Conservation (phyloP, 345 rosid species). For the Nasturtium officinale region DNA sequence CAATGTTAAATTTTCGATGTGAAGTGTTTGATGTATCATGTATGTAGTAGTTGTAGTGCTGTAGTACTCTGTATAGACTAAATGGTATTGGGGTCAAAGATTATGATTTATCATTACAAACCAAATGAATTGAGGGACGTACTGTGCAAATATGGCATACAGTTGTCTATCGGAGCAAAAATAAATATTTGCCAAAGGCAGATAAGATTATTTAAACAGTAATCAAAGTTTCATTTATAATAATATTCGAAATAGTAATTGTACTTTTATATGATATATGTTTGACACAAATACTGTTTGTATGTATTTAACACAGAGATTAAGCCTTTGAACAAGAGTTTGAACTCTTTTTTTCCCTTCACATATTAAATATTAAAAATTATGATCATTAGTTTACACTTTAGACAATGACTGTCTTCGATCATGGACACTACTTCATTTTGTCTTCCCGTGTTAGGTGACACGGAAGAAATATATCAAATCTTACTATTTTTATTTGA, state of each 20-base stretch:
- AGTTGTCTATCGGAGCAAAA: conserved; percentile 1
- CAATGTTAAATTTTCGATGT: background rate
- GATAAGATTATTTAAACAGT: background rate
- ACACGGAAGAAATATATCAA: conserved; percentile 15
- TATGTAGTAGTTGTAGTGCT: too few relatives aligned
- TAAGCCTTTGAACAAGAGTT: background rate
- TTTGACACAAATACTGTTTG: background rate
- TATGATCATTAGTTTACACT: conserved; percentile 18
- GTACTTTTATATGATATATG: background rate
- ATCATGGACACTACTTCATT: conserved; percentile 35
- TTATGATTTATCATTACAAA: conserved; percentile 10
- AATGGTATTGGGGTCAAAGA: conserved; percentile 2
- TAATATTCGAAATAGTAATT: background rate
- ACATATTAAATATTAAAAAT: background rate
- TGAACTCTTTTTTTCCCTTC: background rate
- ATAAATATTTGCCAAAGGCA: conserved; percentile 14
- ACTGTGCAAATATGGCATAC: conserved; percentile 17
- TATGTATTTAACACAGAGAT: background rate
- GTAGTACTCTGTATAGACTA: background rate
- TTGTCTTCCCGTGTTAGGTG: conserved; percentile 43
- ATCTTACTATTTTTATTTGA: conserved; percentile 3
- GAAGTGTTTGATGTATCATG: background rate
- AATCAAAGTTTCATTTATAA: background rate
- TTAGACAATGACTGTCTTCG: conserved; percentile 13
- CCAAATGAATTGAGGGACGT: background rate